Evolutionary conservation across 306 rosid genomes (phyloP), one percentile per base, ranked within the genome.

Genomic region (Fagus crenata): DNA sequence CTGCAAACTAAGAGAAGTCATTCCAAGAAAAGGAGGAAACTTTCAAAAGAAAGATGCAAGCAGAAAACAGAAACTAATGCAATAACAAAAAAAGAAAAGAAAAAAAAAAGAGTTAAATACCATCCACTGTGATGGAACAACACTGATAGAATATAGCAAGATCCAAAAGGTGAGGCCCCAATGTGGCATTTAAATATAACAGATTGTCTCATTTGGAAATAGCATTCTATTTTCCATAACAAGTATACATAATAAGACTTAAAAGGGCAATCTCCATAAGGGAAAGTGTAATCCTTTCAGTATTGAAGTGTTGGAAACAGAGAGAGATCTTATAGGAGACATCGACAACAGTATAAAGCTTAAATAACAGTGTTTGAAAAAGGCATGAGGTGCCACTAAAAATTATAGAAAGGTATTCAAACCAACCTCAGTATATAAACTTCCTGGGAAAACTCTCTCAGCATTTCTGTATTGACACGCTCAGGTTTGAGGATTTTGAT

Each of bases 371-470:
- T 49, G 51, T 71, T 17, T 7, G 75, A 18, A 70, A 77, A 71
- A 12, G 77, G 67, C 74, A 81, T 63, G 61, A 79, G 43, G 70
- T 75, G 69, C 63, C 64, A 46, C 75, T 65, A 49, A 55, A 33
- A 56, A 84, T 69, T 67, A 69, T 22, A 69, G 33, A 63, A 67
- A 73, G 77, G 77, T 64, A 53, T 65, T 73, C 43, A 81, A 77
- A 86, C 92, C 72, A 82, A 92, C 96, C 98, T 96, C 98, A 96
- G 86, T 78, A 96, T 96, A 83, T 91, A 96, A 74, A 96, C 99
- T 89, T 96, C 99, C 85, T 92, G 94, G 6, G 96, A 84, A 86
- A 96, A 92, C 83, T 96, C 99, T 81, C 80, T 87, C 81, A 92
- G 78, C 97, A 89, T 92, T 81, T 92, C 94, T 75, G 87, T 84